Evolutionary conservation across 805 yeast genomes (phyloP).

Genomic region (Saccharomycopsis oosterbeekiorum): DNA sequence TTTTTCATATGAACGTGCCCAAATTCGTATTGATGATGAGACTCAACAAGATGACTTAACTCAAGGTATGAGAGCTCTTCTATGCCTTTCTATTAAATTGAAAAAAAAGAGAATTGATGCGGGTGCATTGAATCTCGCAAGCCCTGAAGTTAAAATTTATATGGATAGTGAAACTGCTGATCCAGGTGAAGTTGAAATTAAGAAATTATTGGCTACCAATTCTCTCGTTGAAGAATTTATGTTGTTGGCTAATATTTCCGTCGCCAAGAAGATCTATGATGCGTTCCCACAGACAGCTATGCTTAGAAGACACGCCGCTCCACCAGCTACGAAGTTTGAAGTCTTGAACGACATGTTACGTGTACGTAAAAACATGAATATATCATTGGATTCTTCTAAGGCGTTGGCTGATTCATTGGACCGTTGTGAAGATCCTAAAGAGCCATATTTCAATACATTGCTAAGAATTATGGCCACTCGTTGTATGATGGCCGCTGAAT

Average conservation of each 20-base stretch:
- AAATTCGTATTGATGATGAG: slow-evolving; percentile 75
- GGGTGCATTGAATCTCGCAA: slow-evolving; percentile 93
- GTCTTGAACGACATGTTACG: slow-evolving; percentile 79
- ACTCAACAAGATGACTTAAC: slow-evolving; percentile 76
- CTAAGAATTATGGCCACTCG: slow-evolving; percentile 95
- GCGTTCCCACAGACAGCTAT: slow-evolving; percentile 97
- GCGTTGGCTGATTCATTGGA: slow-evolving; percentile 92
- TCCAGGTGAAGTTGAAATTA: slow-evolving; percentile 91
- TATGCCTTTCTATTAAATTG: slow-evolving; percentile 70
- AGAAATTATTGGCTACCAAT: slow-evolving; percentile 79
- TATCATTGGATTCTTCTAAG: slow-evolving; percentile 77
- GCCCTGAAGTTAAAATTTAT: slow-evolving; percentile 96
- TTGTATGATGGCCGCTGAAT: slow-evolving; percentile 99
- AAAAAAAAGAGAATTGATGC: slow-evolving; percentile 82
- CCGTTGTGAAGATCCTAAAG: slow-evolving; percentile 70
- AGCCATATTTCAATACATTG: slow-evolving; percentile 86
- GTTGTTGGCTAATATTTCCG: slow-evolving; percentile 94
- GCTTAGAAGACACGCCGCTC: slow-evolving; percentile 97
- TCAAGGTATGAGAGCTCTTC: slow-evolving; percentile 73
- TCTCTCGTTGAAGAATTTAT: slow-evolving; percentile 97
- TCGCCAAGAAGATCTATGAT: slow-evolving; percentile 84
- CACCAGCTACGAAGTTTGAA: slow-evolving; percentile 91
- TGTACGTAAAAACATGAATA: slow-evolving; percentile 62
- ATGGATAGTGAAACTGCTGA: slow-evolving; percentile 96
- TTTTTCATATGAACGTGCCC: slow-evolving; percentile 90